phyloP scores from a whole-genome alignment of 768 basidiomycete genomes.

The Tulasnella sp. region DNA sequence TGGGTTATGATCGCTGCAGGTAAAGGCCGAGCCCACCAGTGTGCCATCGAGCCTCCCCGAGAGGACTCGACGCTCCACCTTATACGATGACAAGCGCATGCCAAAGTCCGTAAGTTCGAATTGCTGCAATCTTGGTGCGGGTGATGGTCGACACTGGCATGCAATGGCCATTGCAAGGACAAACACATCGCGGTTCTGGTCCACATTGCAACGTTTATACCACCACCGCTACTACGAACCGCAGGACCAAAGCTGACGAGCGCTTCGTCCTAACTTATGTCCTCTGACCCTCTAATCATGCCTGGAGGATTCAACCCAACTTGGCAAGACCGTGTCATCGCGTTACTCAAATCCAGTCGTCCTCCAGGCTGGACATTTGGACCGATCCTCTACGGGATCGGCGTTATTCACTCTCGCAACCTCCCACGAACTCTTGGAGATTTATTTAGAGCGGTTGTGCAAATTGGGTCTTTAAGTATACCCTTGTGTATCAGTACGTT shows the following conservation, averaged over 20 bases:
- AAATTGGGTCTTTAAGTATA: conserved; percentile 20
- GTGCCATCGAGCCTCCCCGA: too few species aligned
- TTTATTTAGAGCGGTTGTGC: background rate
- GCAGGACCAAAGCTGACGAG: background rate
- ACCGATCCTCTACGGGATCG: conserved; percentile 24
- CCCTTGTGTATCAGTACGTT: conserved; percentile 24
- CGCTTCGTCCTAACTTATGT: background rate
- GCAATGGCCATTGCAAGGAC: background rate
- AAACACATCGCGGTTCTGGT: background rate
- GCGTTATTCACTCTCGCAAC: conserved; percentile 21
- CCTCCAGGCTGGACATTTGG: conserved; percentile 23
- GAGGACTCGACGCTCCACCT: too few species aligned
- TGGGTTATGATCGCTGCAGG: too few species aligned
- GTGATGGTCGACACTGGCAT: background rate
- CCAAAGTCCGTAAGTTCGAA: too few species aligned
- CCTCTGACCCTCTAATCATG: background rate
- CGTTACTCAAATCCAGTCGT: conserved; percentile 20
- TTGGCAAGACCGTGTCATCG: background rate
- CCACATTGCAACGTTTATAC: background rate
- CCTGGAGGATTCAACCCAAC: background rate
- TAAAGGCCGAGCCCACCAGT: background rate
- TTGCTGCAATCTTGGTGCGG: background rate
- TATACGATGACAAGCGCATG: too few species aligned
- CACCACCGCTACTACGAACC: background rate
- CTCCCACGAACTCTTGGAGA: conserved; percentile 3